phyloP scores from a whole-genome alignment of 257 asterid species.

The Misopates orontium region DNA sequence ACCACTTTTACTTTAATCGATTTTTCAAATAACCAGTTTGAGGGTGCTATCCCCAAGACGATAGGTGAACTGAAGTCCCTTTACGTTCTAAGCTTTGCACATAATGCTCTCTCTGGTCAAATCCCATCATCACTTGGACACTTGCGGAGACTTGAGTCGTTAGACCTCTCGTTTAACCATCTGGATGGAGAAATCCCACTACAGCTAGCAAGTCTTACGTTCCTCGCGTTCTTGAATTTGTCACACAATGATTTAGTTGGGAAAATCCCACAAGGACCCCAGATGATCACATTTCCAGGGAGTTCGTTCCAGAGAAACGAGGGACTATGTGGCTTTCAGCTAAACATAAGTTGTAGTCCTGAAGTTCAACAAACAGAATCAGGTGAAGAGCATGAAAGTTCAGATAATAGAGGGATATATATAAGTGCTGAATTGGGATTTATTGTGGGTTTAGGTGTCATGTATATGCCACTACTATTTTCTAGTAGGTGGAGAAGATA shows the following conservation, averaged over 20 bases:
- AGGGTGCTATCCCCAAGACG: constrained; percentile 39
- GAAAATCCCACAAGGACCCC: constrained; percentile 37
- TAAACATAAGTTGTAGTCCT: constrained; percentile 16
- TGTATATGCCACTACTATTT: constrained; percentile 19
- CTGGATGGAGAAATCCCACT: constrained; percentile 36
- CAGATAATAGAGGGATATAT: constrained; percentile 4
- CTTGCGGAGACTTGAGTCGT: constrained; percentile 21
- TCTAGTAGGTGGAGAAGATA: constrained; percentile 29
- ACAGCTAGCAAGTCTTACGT: constrained; percentile 34
- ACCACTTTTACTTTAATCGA: constrained; percentile 27
- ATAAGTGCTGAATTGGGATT: constrained; percentile 37
- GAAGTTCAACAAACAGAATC: background rate
- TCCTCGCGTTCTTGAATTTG: constrained; percentile 38
- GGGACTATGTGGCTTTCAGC: constrained; percentile 24
- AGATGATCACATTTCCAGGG: constrained; percentile 32
- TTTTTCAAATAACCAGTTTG: constrained; percentile 26
- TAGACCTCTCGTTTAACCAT: constrained; percentile 28
- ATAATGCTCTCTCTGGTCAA: constrained; percentile 39
- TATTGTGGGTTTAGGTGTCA: constrained; percentile 27
- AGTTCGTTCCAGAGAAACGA: constrained; percentile 32
- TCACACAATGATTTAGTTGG: constrained; percentile 40
- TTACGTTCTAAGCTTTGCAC: constrained; percentile 31
- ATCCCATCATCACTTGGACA: constrained; percentile 42
- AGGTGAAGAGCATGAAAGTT: background rate
- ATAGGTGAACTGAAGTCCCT: constrained; percentile 31